A percentile compares a stretch with the other conserved stretches of the same genome.
These are phyloP conservation scores for Brassica nigra DNA, from an alignment of 345 rosid genomes.

Conservation along the genomic window DNA sequence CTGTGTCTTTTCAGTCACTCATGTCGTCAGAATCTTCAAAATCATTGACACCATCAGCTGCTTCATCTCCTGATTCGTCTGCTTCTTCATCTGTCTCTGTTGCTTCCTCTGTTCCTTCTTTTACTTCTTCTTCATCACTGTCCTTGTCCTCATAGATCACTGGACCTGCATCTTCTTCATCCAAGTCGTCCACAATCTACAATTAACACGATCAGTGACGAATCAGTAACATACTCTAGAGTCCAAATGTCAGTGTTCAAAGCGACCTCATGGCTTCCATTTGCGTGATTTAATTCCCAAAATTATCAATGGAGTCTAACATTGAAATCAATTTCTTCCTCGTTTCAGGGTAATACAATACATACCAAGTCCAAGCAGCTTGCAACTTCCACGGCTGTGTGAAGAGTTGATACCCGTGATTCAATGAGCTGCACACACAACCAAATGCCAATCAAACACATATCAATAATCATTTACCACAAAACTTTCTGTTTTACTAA, in stretches of 20 bases:
- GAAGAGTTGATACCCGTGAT: conserved; percentile 71
- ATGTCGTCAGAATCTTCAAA: conserved; percentile 54
- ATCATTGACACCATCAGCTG: conserved; percentile 49
- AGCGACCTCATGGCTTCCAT: neutral
- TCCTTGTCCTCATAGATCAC: conserved; percentile 71
- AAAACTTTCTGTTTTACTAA: conserved; percentile 1
- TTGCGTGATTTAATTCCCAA: neutral
- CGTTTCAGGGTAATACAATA: neutral
- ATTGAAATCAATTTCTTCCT: neutral
- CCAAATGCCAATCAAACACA: conserved; percentile 1
- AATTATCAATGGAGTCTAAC: neutral
- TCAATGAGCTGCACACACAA: conserved; percentile 68
- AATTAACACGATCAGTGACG: conserved; percentile 5
- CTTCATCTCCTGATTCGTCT: conserved; percentile 42
- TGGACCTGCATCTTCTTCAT: conserved; percentile 59
- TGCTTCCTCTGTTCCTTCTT: conserved; percentile 42
- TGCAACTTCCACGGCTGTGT: conserved; percentile 71
- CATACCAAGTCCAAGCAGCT: conserved; percentile 57
- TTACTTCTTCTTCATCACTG: conserved; percentile 64
- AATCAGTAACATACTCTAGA: conserved; percentile 14
- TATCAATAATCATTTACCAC: neutral
- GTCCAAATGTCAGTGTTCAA: neutral
- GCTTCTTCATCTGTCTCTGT: conserved; percentile 38
- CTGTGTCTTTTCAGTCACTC: conserved; percentile 49
- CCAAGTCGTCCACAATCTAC: conserved; percentile 50